Conservation (phyloP, 345 rosid genomes). For the Eucalyptus sp. region DNA sequence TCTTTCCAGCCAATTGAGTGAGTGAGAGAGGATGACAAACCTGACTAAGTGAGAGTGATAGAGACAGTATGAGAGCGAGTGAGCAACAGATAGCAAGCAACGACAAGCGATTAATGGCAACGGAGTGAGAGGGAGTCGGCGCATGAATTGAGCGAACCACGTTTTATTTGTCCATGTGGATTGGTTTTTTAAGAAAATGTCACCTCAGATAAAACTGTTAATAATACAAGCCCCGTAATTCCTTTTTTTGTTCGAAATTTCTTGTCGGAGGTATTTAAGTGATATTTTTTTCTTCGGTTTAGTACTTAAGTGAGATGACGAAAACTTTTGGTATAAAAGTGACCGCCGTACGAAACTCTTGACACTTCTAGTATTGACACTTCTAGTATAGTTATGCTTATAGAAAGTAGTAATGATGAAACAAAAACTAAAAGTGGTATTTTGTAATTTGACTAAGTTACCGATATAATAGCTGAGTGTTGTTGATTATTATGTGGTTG, state of each 20-base stretch:
- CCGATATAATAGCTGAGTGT: too few relatives aligned
- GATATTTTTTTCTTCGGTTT: not conserved
- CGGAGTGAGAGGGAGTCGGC: not conserved
- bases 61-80: not conserved
- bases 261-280: too few relatives aligned
- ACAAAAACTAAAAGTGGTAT: too few relatives aligned
- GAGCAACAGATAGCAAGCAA: not conserved
- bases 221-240: not conserved
- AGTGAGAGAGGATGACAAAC: not conserved
- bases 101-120: not conserved
- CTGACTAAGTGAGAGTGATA: not conserved
- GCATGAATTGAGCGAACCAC: not conserved
- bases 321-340: too few relatives aligned
- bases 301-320: too few relatives aligned
- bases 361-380: too few relatives aligned
- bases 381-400: too few relatives aligned
- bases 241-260: too few relatives aligned
- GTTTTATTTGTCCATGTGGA: not conserved
- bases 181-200: not conserved
- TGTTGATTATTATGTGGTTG: too few relatives aligned
- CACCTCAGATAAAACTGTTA: not conserved
- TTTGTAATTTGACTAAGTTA: too few relatives aligned
- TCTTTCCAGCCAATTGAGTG: not conserved
- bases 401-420: too few relatives aligned
- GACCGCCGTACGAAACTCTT: fast-evolving